Evolutionary conservation across 441 rosid genomes (phyloP).

Genomic region (Pelargonium fulgidum): DNA sequence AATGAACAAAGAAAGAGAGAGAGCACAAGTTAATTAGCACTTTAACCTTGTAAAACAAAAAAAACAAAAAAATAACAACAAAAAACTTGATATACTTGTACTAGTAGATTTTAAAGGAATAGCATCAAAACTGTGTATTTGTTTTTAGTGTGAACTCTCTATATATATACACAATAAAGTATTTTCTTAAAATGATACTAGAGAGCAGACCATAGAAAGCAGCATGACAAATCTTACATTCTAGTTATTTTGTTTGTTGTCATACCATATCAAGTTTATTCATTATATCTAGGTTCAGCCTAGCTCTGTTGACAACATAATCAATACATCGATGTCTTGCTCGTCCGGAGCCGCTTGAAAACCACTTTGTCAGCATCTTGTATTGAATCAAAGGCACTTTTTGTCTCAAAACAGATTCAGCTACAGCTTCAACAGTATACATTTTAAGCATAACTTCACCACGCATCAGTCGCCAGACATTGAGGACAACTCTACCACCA

Average conservation of each 20-base stretch:
- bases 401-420: constrained; percentile 77
- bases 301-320: constrained; percentile 63
- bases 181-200: neutral
- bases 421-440: constrained; percentile 79
- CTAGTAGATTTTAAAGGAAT: neutral
- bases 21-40: neutral
- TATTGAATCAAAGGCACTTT: constrained; percentile 71
- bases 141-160: neutral
- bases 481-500: constrained; percentile 88
- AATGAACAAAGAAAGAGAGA: constrained; percentile 5
- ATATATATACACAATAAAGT: neutral
- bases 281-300: constrained; percentile 72
- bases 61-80: too few species aligned
- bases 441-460: constrained; percentile 82
- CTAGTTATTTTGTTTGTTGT: constrained; percentile 8
- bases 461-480: constrained; percentile 87
- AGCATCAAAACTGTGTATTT: neutral
- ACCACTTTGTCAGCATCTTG: constrained; percentile 70
- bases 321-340: constrained; percentile 87
- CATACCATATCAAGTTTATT: constrained; percentile 89
- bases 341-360: constrained; percentile 63
- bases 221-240: neutral
- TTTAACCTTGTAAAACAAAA: neutral
- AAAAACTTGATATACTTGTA: neutral
- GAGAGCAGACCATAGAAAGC: neutral